Percentiles rank a stretch among this genome's conserved stretches.
Conservation (phyloP, 306 rosid genomes). For the Castanea crenata region DNA sequence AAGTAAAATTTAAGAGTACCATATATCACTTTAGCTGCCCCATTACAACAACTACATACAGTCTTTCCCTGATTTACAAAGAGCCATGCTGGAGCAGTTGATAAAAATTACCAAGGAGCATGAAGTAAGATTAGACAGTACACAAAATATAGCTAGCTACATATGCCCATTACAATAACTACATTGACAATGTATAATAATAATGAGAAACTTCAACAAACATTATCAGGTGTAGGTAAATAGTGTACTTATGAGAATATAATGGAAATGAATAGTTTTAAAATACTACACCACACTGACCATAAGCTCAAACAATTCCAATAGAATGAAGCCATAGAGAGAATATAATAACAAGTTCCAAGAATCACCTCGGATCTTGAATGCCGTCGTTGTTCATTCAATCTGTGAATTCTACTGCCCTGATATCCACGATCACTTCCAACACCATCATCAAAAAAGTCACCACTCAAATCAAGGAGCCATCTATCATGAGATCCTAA, state of each 20-base stretch:
- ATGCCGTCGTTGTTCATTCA: constrained; percentile 57
- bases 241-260: neutral
- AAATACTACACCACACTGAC: neutral
- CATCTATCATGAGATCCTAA: constrained; percentile 76
- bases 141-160: neutral
- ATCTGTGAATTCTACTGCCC: constrained; percentile 65
- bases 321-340: neutral
- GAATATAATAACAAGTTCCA: constrained; percentile 10
- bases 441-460: constrained; percentile 55
- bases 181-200: neutral
- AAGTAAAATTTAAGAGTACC: neutral
- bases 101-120: neutral
- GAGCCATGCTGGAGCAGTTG: neutral
- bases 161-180: neutral
- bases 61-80: neutral
- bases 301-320: neutral
- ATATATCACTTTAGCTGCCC: neutral
- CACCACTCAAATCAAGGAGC: constrained; percentile 89
- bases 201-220: neutral
- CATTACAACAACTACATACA: neutral
- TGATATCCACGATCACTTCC: constrained; percentile 54
- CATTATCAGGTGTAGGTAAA: neutral
- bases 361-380: constrained; percentile 86
- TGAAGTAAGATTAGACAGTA: neutral
- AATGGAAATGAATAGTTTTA: neutral